Conservation (phyloP, 306 rosid species). For the Lathyrus tuberosus region DNA sequence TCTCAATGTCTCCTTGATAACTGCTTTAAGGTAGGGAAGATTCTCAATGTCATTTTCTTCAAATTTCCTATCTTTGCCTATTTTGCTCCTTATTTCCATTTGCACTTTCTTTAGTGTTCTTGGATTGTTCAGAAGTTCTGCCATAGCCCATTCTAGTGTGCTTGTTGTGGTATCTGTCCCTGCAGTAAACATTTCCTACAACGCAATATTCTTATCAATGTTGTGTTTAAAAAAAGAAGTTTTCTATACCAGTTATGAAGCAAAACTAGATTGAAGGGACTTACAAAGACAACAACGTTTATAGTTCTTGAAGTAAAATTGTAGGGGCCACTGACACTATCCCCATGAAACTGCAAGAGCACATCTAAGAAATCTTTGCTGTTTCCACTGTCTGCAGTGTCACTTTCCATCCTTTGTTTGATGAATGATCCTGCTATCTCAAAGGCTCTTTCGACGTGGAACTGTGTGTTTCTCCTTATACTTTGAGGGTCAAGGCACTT, state of each 20-base stretch:
- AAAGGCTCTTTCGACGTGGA: constrained; percentile 69
- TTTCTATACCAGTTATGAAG: not conserved
- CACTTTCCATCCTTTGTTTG: constrained; percentile 54
- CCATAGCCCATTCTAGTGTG: constrained; percentile 89
- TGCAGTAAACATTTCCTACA: constrained; percentile 86
- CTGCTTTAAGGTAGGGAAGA: constrained; percentile 75
- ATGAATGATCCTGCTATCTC: constrained; percentile 73
- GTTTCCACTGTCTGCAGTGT: not conserved
- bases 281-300: constrained; percentile 59
- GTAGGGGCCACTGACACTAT: constrained; percentile 34
- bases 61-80: constrained; percentile 46
- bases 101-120: constrained; percentile 58
- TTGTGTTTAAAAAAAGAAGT: not conserved
- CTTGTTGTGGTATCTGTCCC: constrained; percentile 92
- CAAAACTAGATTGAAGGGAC: not conserved
- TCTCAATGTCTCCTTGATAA: constrained; percentile 81
- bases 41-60: constrained; percentile 69
- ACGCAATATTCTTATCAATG: not conserved
- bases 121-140: constrained; percentile 82
- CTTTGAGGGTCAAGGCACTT: constrained; percentile 81
- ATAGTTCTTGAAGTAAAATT: constrained; percentile 41
- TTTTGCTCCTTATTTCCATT: constrained; percentile 58
- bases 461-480: constrained; percentile 66
- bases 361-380: constrained; percentile 73
- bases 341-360: constrained; percentile 67